Base-by-base conservation (phyloP, 73 alveolate species). In the Blepharisma japonicum region DNA sequence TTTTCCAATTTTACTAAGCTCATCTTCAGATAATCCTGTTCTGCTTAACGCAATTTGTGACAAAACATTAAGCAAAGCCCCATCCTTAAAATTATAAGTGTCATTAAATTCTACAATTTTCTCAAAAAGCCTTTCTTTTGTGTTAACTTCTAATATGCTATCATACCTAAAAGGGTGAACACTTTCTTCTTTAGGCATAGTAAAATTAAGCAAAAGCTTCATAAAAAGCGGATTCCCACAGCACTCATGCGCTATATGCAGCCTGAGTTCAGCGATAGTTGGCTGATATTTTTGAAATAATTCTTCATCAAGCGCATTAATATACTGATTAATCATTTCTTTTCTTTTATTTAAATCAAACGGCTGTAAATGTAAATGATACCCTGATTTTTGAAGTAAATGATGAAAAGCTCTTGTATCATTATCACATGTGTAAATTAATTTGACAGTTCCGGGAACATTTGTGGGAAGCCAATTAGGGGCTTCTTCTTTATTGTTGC, bases 401-500 rank as follows among this genome's bases (percentile, higher is more conserved):
- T 82, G 81, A 49, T 77, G 54, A 78, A 76, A 72, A 11, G 83
- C 83, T 55, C 83, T 80, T 48, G 92, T 71, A 6, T 81, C 81
- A 20, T 67, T 56, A 23, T 80, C 81, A 7, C 80, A 47, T 55
- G 86, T 54, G 32, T 81, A 18, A 23, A 86, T 82, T 6, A 86
- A 84, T 54, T 81, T 80, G 47, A 86, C 56, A 27, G 55, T 68
- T 54, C 71, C 79, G 0, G 92, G 92, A 46, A 81, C 67, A 21
- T 83, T 74, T 79, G 86, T 55, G 2, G 92, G 92, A 6, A 86
- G 77, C 92, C 92, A 86, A 51, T 86, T 89, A 45, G 92, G 89
- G 6, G 84, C 76, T 46, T 86, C 92, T 61, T 86, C 89, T 6
- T 68, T 68, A 7, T 76, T 55, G 21, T 56, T 82, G n/a, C 49